Base-by-base conservation (phyloP, 495 filamentous ascomycete species). In the Neurospora discreta region DNA sequence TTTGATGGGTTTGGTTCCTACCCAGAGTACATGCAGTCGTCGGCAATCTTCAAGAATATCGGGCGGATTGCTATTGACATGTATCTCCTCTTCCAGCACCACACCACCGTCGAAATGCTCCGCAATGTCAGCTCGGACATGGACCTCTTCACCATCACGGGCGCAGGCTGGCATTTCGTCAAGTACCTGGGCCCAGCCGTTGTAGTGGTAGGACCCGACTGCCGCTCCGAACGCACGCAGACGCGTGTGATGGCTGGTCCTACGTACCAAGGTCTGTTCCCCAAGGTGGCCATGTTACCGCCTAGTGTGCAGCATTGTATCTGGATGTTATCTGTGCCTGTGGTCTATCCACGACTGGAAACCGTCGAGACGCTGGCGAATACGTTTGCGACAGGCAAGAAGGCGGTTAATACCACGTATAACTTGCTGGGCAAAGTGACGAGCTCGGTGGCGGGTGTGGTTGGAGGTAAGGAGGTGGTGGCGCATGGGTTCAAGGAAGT, bases 11-110 rank as follows among this genome's bases (percentile, higher is more conserved):
- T 94, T 72, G 95, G 95, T 23, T 95, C 92, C 2, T 98, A 98
- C 74, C 95, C 95, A 2, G 94, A 97, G 73, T 97, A 99, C 76
- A 98, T 99, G 95, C 95, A 99, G 78, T 91, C 91, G 77, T 97
- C 93, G 1, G 90, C 96, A 71, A 93, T 98, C 83, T 98, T 99
- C 86, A 97, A 97, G 80, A 97, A 97, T 79, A 97, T 98, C 75
- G 95, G 95, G 33, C 91, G 95, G 30, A 90, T 99, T 38, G 96
- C 93, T n/a, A 95, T 97, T 70, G 93, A 98, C 73, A 98, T 97
- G 93, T 99, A 98, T 77, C 86, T 99, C n/a, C 89, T 99, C 23
- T 99, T 99, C 84, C 95, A 99, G 77, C 95, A 99, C 78, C 95
- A 99, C 80, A 97, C 96, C 0, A 97, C 94, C 1, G 87, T 96